These are phyloP conservation scores for Corynespora cassiicola DNA, from an alignment of 2,329 filamentous ascomycete species.

Conservation along the genomic window DNA sequence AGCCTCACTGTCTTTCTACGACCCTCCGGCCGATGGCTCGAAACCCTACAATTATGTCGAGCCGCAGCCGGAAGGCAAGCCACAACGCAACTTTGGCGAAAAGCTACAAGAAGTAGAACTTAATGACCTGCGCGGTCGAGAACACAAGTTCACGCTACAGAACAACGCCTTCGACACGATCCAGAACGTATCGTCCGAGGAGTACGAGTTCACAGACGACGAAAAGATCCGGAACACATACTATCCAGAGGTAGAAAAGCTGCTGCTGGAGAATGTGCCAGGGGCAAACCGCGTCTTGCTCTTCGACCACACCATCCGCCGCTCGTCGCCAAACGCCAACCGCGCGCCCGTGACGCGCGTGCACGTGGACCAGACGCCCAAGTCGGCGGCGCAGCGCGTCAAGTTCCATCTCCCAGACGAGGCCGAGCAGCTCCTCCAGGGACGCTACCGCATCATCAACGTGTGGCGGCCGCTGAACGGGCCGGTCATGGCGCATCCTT, in stretches of 20 bases:
- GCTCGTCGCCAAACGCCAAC: constrained; percentile 62
- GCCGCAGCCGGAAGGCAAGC: constrained; percentile 63
- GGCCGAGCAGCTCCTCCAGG: constrained; percentile 69
- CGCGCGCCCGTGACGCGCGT: constrained; percentile 74
- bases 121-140: constrained; percentile 75
- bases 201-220: constrained; percentile 70
- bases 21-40: constrained; percentile 32
- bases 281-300: constrained; percentile 72
- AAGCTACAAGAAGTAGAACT: constrained; percentile 62
- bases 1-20: constrained; percentile 36
- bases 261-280: constrained; percentile 72
- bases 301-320: constrained; percentile 91
- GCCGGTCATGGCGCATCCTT: constrained; percentile 62
- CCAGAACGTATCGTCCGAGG: constrained; percentile 62
- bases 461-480: constrained; percentile 76
- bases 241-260: constrained; percentile 81
- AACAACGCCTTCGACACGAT: constrained; percentile 76
- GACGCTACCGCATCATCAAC: constrained; percentile 83
- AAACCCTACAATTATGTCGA: constrained; percentile 63
- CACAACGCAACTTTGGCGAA: constrained; percentile 69
- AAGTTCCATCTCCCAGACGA: constrained; percentile 70
- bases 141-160: constrained; percentile 72
- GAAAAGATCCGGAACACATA: constrained; percentile 73
- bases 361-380: constrained; percentile 83
- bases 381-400: constrained; percentile 72